These are phyloP conservation scores for Ajuga chamaepitys DNA, from an alignment of 257 asterid species.

Conservation along the genomic window DNA sequence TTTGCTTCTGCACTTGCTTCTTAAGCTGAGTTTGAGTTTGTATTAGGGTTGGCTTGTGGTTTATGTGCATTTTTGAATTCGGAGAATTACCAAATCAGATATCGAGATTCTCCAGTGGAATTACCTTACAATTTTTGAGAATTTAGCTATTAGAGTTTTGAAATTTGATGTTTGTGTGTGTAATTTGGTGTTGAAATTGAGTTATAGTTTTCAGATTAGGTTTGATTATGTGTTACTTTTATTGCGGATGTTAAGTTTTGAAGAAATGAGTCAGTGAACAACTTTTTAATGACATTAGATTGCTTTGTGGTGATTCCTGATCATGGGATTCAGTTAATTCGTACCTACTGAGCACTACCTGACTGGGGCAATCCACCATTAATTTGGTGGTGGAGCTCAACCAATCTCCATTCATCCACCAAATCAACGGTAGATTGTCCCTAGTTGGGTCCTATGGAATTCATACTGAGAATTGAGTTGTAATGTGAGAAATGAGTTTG, in stretches of 20 bases:
- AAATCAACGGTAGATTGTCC: too few species aligned
- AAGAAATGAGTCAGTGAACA: not conserved
- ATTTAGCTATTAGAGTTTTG: constrained; percentile 9
- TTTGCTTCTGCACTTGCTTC: constrained; percentile 1
- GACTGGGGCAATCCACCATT: too few species aligned
- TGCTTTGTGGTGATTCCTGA: not conserved
- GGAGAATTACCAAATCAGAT: constrained; percentile 5
- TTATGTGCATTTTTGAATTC: not conserved
- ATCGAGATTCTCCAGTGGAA: constrained; percentile 11
- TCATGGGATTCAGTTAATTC: too few species aligned
- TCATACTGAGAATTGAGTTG: not conserved
- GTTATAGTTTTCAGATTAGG: not conserved
- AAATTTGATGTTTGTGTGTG: too few species aligned
- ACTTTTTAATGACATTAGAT: not conserved
- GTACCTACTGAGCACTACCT: not conserved
- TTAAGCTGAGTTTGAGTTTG: constrained; percentile 13
- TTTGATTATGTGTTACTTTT: not conserved
- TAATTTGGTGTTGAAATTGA: too few species aligned
- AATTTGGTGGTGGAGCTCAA: too few species aligned
- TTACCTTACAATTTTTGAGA: not conserved
- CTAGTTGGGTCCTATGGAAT: too few species aligned
- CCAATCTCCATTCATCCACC: too few species aligned
- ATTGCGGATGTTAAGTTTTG: not conserved
- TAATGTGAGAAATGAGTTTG: constrained; percentile 1
- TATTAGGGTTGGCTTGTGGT: not conserved